Evolutionary conservation across 345 rosid species (phyloP).

Genomic region (Brassica juncea): DNA sequence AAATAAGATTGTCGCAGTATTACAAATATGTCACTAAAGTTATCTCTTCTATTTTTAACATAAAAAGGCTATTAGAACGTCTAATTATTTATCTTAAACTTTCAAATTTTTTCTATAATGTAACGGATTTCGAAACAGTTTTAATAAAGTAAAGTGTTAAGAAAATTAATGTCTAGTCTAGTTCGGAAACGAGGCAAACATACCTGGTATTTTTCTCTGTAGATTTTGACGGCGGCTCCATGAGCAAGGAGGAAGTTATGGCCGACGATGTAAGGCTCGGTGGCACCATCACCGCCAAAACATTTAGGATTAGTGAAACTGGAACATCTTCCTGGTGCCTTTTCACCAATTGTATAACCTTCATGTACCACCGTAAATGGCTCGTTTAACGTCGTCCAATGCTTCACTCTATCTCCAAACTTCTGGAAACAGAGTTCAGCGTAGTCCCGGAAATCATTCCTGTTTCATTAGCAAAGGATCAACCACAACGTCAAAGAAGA

Average conservation of each 20-base stretch:
- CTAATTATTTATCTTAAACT: no score
- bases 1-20: no score
- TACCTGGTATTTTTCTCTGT: constrained; percentile 44
- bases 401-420: constrained; percentile 55
- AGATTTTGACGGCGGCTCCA: constrained; percentile 44
- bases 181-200: background rate
- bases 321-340: constrained; percentile 46
- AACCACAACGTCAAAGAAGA: background rate
- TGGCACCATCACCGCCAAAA: constrained; percentile 39
- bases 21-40: no score
- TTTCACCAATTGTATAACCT: constrained; percentile 31
- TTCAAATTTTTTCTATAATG: no score
- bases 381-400: constrained; percentile 51
- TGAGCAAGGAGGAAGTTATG: constrained; percentile 49
- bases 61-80: no score
- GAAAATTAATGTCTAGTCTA: no score
- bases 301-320: constrained; percentile 36
- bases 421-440: constrained; percentile 47
- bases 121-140: no score
- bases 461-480: constrained; percentile 19
- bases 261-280: constrained; percentile 44
- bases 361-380: constrained; percentile 37
- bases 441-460: constrained; percentile 45
- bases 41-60: no score
- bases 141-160: no score